These are phyloP conservation scores for Linum usitatissimum DNA, from an alignment of 345 rosid genomes.

Conservation along the genomic window DNA sequence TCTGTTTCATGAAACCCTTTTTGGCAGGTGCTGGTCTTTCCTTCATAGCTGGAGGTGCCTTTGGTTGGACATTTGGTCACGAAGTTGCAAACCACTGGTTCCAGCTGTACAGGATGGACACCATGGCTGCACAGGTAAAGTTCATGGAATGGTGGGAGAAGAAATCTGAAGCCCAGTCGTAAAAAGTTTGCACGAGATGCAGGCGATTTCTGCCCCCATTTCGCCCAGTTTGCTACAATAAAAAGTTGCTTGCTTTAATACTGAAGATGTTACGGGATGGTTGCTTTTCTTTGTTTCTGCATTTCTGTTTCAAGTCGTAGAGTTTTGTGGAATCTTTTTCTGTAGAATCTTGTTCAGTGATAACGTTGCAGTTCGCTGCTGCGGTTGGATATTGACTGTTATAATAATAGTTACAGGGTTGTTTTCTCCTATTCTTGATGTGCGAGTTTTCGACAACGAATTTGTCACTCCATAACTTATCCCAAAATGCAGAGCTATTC, in stretches of 20 bases:
- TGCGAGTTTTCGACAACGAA: not conserved
- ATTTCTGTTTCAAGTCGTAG: too few relatives aligned
- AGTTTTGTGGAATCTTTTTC: not conserved
- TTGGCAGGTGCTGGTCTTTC: slow-evolving; percentile 71
- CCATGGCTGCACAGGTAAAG: slow-evolving; percentile 79
- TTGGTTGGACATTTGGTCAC: slow-evolving; percentile 88
- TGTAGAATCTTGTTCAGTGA: not conserved
- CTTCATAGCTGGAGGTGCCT: slow-evolving; percentile 65
- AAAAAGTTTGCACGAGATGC: slow-evolving; percentile 1
- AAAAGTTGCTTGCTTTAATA: not conserved
- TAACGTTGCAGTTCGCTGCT: not conserved
- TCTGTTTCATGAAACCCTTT: not conserved
- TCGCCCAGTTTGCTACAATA: not conserved
- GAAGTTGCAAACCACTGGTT: slow-evolving; percentile 59
- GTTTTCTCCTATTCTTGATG: not conserved
- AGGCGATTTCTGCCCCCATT: not conserved
- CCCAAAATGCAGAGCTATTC: too few relatives aligned
- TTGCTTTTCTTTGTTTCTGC: not conserved
- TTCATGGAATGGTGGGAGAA: slow-evolving; percentile 92
- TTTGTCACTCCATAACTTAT: too few relatives aligned
- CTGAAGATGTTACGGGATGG: not conserved
- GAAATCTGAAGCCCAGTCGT: slow-evolving; percentile 32
- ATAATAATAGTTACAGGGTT: not conserved
- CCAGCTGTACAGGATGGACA: slow-evolving; percentile 79
- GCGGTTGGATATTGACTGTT: not conserved